Base-by-base conservation (phyloP, 176 grass and related monocot species). In the Typha latifolia region DNA sequence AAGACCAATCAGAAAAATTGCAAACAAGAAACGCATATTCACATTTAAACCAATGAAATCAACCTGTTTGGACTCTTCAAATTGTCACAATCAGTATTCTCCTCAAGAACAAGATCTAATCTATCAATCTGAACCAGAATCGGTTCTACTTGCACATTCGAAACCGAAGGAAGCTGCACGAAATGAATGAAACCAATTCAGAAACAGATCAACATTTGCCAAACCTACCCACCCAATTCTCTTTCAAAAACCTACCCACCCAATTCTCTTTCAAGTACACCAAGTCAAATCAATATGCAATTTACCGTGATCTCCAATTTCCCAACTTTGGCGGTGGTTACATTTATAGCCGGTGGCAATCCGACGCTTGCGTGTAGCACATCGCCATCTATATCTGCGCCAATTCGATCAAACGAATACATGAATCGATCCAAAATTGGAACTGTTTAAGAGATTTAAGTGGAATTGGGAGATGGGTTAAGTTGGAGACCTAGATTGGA, bases 271-370 rank as follows among this genome's bases (percentile, higher is more conserved):
- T 73, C 32, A 69, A 15, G 29, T 37, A 49, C 18, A 71, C 27
- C 43, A 23, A 51, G 14, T 43, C 3, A 65, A n/a, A 48, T 22
- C 18, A 47, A 18, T 5, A 18, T 43, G 1, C 1, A 21, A 49
- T 16, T 81, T 86, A 99, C 95, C 78, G 95, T 94, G 79, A 99
- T 99, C 83, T 99, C 81, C 16, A 99, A 87, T 78, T 90, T 99
- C 66, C 89, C 81, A 12, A 99, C 95, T 43, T 81, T 78, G 43
- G 95, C 95, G 19, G 83, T 90, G 4, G 85, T 88, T 43, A 94
- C 89, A 72, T 78, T 76, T 47, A 99, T 68, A 4, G 95, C 79
- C 24, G 95, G 82, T 12, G 95, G 95, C 72, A 99, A 69, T 12
- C 86, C 95, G 50, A 90, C 80, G 84, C 95, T 94, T 62, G 95